Percentiles rank a stretch among this genome's conserved stretches.
Conservation (phyloP, 345 rosid species). For the Mercurialis annua region DNA sequence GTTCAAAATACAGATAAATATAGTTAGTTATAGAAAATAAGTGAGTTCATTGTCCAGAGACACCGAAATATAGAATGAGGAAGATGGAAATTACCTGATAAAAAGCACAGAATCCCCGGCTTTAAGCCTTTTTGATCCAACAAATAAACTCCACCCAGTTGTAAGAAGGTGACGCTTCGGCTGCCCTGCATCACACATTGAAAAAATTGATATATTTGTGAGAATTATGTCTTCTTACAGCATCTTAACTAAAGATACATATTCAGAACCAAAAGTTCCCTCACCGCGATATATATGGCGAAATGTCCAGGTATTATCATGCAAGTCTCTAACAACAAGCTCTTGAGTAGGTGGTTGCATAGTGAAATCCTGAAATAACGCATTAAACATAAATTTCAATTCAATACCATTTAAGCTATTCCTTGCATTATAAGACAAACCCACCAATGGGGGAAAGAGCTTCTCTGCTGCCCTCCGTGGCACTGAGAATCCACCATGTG, state of each 20-base stretch:
- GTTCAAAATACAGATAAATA: not conserved
- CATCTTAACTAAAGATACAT: not conserved
- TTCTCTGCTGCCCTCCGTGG: constrained; percentile 99
- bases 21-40: not conserved
- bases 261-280: constrained; percentile 17
- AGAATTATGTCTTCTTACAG: not conserved
- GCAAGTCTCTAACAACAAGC: constrained; percentile 91
- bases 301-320: constrained; percentile 93
- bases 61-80: not conserved
- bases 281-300: constrained; percentile 94
- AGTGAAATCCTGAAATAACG: constrained; percentile 67
- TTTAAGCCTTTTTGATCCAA: constrained; percentile 88
- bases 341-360: constrained; percentile 97
- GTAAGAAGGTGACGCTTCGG: constrained; percentile 98
- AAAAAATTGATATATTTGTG: not conserved
- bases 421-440: constrained; percentile 9
- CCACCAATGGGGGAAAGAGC: constrained; percentile 89
- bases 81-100: constrained; percentile 53
- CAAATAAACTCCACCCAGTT: constrained; percentile 97
- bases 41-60: not conserved
- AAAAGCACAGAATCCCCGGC: constrained; percentile 97
- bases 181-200: constrained; percentile 61
- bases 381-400: not conserved
- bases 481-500: constrained; percentile 99
- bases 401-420: not conserved